Conservation (phyloP, 768 basidiomycete species). For the Chiua virens region DNA sequence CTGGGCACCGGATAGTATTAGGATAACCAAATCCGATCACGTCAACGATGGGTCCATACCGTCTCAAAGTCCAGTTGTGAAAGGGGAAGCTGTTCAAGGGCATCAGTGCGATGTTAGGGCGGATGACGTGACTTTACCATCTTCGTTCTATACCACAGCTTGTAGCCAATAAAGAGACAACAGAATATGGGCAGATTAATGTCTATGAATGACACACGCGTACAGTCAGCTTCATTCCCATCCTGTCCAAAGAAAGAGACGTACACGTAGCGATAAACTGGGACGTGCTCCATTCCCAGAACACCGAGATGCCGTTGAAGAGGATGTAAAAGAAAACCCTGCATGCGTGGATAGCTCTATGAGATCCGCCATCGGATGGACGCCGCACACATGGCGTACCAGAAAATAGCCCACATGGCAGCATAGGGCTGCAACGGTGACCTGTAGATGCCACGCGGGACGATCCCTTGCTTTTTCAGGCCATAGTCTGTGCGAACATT, state of each 20-base stretch:
- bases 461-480: too few species aligned
- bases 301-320: constrained; percentile 56
- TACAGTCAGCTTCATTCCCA: neutral
- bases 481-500: too few species aligned
- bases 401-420: too few species aligned
- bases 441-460: too few species aligned
- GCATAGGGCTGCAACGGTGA: too few species aligned
- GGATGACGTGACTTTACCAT: constrained; percentile 9
- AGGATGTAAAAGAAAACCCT: constrained; percentile 55
- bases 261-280: constrained; percentile 49
- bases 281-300: constrained; percentile 59
- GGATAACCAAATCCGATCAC: neutral
- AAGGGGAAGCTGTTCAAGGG: too few species aligned
- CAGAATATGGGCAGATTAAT: constrained; percentile 44
- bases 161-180: constrained; percentile 44
- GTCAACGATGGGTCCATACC: too few species aligned
- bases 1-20: constrained; percentile 28
- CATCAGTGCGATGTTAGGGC: neutral
- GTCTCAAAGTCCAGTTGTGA: too few species aligned
- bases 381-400: too few species aligned
- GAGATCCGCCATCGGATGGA: too few species aligned
- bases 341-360: too few species aligned
- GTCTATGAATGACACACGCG: constrained; percentile 25
- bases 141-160: constrained; percentile 31
- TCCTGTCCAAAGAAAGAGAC: neutral